Evolutionary conservation across 2,329 filamentous ascomycete species (phyloP).

Genomic region (Capronia americana): DNA sequence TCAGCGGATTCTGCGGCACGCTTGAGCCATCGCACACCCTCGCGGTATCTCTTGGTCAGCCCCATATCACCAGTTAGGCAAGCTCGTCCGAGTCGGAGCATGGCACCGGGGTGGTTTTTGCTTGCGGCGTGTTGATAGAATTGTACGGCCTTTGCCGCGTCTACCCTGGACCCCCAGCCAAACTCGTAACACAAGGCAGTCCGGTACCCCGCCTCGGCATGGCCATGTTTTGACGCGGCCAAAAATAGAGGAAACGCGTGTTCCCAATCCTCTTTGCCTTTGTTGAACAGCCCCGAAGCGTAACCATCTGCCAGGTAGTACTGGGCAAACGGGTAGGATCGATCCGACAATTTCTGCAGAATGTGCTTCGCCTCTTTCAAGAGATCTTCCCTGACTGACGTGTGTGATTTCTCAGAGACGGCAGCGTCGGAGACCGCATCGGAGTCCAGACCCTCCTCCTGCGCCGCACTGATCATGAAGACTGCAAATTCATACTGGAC

Average conservation of each 20-base stretch:
- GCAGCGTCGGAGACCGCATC: conserved; percentile 40
- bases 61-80: conserved; percentile 90
- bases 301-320: conserved; percentile 97
- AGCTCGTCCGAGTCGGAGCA: conserved; percentile 88
- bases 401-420: conserved; percentile 54
- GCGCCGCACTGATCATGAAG: conserved; percentile 87
- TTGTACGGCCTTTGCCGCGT: conserved; percentile 89
- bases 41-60: conserved; percentile 78
- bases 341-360: conserved; percentile 81
- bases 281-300: conserved; percentile 92
- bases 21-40: conserved; percentile 96
- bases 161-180: conserved; percentile 92
- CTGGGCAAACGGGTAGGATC: conserved; percentile 93
- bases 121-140: conserved; percentile 89
- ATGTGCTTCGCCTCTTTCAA: conserved; percentile 88
- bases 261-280: conserved; percentile 89
- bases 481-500: conserved; percentile 97
- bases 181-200: conserved; percentile 96
- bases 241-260: conserved; percentile 92
- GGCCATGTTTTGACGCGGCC: conserved; percentile 92
- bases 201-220: conserved; percentile 93
- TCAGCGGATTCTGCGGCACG: conserved; percentile 89
- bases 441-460: conserved; percentile 70
- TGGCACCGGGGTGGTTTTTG: conserved; percentile 93
- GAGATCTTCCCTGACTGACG: conserved; percentile 68